Evolutionary conservation across 2,329 filamentous ascomycete species (phyloP).

Genomic region (Leptodontidium sp.): DNA sequence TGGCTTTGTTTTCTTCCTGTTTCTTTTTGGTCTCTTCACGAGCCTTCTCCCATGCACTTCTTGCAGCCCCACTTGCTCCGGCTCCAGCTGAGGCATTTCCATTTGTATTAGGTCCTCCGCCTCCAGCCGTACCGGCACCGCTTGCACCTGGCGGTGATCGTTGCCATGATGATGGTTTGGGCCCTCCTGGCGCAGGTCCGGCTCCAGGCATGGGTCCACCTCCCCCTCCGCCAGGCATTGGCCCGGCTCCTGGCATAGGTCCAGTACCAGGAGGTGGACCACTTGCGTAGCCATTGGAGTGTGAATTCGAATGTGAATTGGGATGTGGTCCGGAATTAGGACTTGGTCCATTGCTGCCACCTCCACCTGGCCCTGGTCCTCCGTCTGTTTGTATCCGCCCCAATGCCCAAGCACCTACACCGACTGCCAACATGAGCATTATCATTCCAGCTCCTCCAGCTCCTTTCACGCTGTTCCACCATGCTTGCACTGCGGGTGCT

Average conservation of each 20-base stretch:
- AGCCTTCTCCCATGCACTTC: constrained; percentile 72
- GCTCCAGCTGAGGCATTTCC: constrained; percentile 22
- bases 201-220: constrained; percentile 27
- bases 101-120: constrained; percentile 35
- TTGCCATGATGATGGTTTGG: constrained; percentile 40
- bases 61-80: constrained; percentile 45
- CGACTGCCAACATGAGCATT: constrained; percentile 76
- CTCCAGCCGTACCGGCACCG: constrained; percentile 34
- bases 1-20: constrained; percentile 71
- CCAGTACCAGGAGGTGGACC: constrained; percentile 43
- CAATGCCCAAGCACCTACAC: constrained; percentile 79
- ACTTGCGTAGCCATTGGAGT: constrained; percentile 40
- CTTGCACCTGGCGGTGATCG: constrained; percentile 36
- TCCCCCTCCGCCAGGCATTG: constrained; percentile 24
- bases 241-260: constrained; percentile 31
- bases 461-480: constrained; percentile 75
- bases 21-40: constrained; percentile 71
- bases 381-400: constrained; percentile 68
- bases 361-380: constrained; percentile 47
- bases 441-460: constrained; percentile 78
- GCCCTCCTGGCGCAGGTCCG: constrained; percentile 32
- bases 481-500: constrained; percentile 76
- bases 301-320: constrained; percentile 36
- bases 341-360: constrained; percentile 31
- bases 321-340: constrained; percentile 33